Conservation (phyloP, 257 asterid genomes). For the Solanum virginianum region DNA sequence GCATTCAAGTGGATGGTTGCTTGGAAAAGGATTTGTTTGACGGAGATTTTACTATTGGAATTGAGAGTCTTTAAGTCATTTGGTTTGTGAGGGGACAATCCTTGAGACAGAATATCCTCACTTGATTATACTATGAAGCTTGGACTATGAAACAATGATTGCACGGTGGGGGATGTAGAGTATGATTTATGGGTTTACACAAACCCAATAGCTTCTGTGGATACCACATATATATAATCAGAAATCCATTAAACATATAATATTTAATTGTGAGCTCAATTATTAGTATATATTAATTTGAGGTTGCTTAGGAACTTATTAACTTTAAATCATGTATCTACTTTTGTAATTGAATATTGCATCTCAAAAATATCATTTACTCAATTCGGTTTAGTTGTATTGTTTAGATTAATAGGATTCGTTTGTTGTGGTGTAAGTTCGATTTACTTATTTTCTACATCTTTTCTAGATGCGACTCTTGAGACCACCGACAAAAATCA, state of each 20-base stretch:
- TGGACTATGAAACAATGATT: neutral
- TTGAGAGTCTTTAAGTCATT: neutral
- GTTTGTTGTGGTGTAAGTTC: too few species aligned
- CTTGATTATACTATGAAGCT: neutral
- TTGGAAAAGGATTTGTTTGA: neutral
- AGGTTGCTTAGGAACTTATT: neutral
- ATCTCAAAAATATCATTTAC: neutral
- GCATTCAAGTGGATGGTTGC: neutral
- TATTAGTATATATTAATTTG: neutral
- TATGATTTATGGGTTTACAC: neutral
- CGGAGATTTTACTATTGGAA: neutral
- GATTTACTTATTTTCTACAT: too few species aligned
- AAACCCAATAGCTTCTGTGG: neutral
- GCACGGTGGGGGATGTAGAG: neutral
- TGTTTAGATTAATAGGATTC: too few species aligned
- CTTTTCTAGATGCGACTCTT: too few species aligned
- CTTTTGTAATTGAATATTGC: neutral
- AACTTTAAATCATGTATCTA: neutral
- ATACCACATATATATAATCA: neutral
- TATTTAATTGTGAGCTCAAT: neutral
- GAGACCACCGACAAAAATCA: too few species aligned
- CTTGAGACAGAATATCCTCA: neutral
- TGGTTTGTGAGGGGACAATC: neutral
- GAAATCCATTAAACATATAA: neutral
- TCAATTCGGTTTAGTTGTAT: neutral